Base-by-base conservation (phyloP, 148 eudicot genomes). In the Silene latifolia region DNA sequence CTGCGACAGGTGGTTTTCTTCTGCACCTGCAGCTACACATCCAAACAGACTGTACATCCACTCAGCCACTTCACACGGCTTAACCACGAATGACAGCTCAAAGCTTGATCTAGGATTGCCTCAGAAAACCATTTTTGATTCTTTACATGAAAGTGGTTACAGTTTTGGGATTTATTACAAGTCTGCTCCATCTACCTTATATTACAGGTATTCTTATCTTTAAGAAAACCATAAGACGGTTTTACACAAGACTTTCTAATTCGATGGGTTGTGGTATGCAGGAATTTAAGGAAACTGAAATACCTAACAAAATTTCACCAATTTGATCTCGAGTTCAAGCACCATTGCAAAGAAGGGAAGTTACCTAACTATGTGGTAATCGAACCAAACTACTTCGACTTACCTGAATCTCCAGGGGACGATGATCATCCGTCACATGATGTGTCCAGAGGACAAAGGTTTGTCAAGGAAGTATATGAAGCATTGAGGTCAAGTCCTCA, bases 1-100 rank as follows among this genome's bases (percentile, higher is more conserved):
- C 1, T 89, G 93, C 39, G 93, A 89, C 63, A 77, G 74, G 47
- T 81, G 83, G 83, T 77, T 77, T 74, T 65, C 83, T 59, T 77
- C 84, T 0, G n/a, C 75, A 3, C 84, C 84, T 13, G 78, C 78
- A 3, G 72, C 78, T 8, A 81, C 84, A 23, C 84, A 81, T 57
- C 84, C 84, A 1, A 81, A 81, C 53, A 69, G 84, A 56, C 67
- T 77, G 13, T 81, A 46, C 29, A 66, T 81, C 21, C 84, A 81
- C 32, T 73, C 84, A 0, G 84, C 84, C 15, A 81, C 84, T 4
- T 81, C 84, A 5, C 83, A 81, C 47, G 83, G 83, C 23, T 54
- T 81, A 17, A 69, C 70, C 2, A 65, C 64, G 14, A 81, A 81
- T 54, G 80, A 77, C 29, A 72, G 51, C 39, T 19, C 62, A 10